A percentile compares a stretch with the other conserved stretches of the same genome.
phyloP scores from a whole-genome alignment of 148 eudicot species.

The Amaranthus hypochondriacus region DNA sequence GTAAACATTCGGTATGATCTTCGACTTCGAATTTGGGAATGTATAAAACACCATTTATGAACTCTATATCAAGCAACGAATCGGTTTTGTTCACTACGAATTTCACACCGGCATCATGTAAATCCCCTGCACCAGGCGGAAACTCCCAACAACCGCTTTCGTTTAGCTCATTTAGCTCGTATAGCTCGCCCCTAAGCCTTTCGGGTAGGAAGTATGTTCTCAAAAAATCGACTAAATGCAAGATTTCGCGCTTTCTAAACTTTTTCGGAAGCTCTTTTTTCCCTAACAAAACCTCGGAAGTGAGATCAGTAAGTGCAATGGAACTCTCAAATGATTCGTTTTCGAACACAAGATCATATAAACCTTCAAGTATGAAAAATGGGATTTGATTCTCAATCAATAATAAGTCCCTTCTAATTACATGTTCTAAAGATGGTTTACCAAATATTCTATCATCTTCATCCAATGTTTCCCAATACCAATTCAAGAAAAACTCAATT shows the following conservation, averaged over 20 bases:
- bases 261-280: slow-evolving; percentile 13
- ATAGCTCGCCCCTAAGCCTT: neutral
- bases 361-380: slow-evolving; percentile 22
- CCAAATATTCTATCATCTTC: slow-evolving; percentile 33
- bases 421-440: slow-evolving; percentile 32
- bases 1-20: slow-evolving; percentile 29
- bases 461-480: slow-evolving; percentile 26
- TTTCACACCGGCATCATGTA: slow-evolving; percentile 28
- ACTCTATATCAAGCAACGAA: slow-evolving; percentile 27
- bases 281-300: slow-evolving; percentile 24
- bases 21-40: slow-evolving; percentile 32
- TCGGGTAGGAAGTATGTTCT: slow-evolving; percentile 26
- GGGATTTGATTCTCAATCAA: slow-evolving; percentile 35
- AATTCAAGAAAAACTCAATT: slow-evolving; percentile 34
- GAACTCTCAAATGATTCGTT: slow-evolving; percentile 6
- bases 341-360: slow-evolving; percentile 24
- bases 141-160: slow-evolving; percentile 26
- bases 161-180: neutral
- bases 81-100: slow-evolving; percentile 6
- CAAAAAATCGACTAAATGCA: slow-evolving; percentile 35
- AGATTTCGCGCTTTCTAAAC: slow-evolving; percentile 1
- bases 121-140: slow-evolving; percentile 30
- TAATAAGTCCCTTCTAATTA: slow-evolving; percentile 25
- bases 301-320: slow-evolving; percentile 17
- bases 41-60: slow-evolving; percentile 23